Percentiles rank a stretch among this genome's conserved stretches.
These are phyloP conservation scores for Lachancea fermentati DNA, from an alignment of 805 yeast genomes.

Conservation along the genomic window DNA sequence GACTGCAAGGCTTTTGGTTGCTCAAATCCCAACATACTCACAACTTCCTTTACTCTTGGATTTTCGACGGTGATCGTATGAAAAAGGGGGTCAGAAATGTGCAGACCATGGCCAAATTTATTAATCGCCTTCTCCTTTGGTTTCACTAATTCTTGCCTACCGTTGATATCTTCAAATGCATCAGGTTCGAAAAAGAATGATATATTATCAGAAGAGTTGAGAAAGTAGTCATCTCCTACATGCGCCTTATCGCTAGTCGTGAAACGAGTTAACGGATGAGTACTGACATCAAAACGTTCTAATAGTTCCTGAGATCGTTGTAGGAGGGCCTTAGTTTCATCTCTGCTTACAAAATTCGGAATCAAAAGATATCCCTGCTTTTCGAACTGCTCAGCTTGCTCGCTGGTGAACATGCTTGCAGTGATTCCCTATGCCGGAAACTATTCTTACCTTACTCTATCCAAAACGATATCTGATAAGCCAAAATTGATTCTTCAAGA, in stretches of 20 bases:
- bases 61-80: constrained; percentile 44
- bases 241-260: constrained; percentile 55
- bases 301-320: constrained; percentile 42
- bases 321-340: constrained; percentile 38
- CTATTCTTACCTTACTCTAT: no score
- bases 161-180: constrained; percentile 44
- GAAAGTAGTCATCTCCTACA: constrained; percentile 68
- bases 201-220: constrained; percentile 63
- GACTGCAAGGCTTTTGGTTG: constrained; percentile 74
- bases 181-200: constrained; percentile 66
- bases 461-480: no score
- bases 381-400: constrained; percentile 47
- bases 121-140: constrained; percentile 57
- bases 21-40: constrained; percentile 43
- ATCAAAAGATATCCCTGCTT: constrained; percentile 58
- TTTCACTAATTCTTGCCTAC: constrained; percentile 43
- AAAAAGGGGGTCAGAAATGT: constrained; percentile 49
- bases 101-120: constrained; percentile 77
- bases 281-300: constrained; percentile 42
- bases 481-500: no score
- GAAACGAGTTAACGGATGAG: constrained; percentile 68
- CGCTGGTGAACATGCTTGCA: constrained; percentile 34
- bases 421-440: no score
- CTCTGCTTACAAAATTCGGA: constrained; percentile 44
- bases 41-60: constrained; percentile 43